Evolutionary conservation across 192 early-diverging fungal species (phyloP).

Genomic region (Phlyctochytrium arcticum): DNA sequence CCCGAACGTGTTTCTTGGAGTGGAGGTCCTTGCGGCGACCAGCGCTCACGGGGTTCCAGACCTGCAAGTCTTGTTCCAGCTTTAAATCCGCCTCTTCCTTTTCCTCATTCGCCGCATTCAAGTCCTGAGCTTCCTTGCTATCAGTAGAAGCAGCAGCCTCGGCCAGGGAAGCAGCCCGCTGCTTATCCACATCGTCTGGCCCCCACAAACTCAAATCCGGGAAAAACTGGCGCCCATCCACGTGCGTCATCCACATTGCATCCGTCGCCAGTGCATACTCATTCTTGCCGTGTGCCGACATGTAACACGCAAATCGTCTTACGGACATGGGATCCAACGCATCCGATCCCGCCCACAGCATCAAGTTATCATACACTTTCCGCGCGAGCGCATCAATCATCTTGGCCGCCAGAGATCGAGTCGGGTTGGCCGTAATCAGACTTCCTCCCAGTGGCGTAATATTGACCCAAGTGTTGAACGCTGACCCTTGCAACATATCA

Average conservation of each 20-base stretch:
- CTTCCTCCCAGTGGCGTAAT: conserved; percentile 11
- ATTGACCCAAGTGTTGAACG: conserved; percentile 16
- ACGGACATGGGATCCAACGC: conserved; percentile 7
- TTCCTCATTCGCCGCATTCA: not conserved
- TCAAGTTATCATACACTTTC: conserved; percentile 24
- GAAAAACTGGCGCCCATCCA: conserved; percentile 10
- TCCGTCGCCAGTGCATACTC: conserved; percentile 20
- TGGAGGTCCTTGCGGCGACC: not conserved
- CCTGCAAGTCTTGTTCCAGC: too few relatives aligned
- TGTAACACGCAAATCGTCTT: conserved; percentile 22
- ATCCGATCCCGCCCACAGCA: conserved; percentile 15
- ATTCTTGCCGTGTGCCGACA: conserved; percentile 23
- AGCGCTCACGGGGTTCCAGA: too few relatives aligned
- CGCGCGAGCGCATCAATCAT: conserved; percentile 23
- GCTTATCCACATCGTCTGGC: conserved; percentile 1
- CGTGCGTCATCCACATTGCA: conserved; percentile 10
- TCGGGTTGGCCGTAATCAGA: conserved; percentile 22
- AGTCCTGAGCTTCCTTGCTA: not conserved
- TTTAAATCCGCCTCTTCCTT: not conserved
- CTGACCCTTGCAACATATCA: conserved; percentile 8
- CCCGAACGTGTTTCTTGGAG: not conserved
- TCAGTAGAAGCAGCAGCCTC: not conserved
- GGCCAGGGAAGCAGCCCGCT: not conserved
- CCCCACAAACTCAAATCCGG: conserved; percentile 9
- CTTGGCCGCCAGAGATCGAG: conserved; percentile 3